Base-by-base conservation (phyloP, 805 yeast genomes). In the Ogataea angusta region DNA sequence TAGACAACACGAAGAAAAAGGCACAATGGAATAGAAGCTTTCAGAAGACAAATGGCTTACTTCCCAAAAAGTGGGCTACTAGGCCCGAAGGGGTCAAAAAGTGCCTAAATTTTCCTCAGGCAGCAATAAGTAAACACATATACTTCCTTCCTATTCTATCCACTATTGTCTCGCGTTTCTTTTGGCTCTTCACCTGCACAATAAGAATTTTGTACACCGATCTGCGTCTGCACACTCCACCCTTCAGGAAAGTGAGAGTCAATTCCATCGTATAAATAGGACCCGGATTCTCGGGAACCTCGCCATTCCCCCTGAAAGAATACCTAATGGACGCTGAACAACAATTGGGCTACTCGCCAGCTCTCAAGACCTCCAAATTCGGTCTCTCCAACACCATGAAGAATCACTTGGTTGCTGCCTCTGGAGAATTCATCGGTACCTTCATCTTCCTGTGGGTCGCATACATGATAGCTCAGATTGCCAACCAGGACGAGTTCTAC, bases 371-470 rank as follows among this genome's bases (percentile, higher is more conserved):
- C 28, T 52, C 62, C 46, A 59, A 61, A 40, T 56, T 48, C 24
- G 70, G 73, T 28, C 65, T 73, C 28, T 52, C 59, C 26, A 76
- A 72, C 51, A 54, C 70, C 12, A 16, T 68, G 26, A 72, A 78
- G 59, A 81, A 82, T 67, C 86, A 82, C 53, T 51, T 75, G 34
- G 69, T 83, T 53, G 90, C 88, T n/a, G 70, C 73, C 25, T 64
- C 76, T 44, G 93, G 89, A 62, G 96, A 87, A 66, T 85, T 87
- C 63, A 74, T 79, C 54, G 96, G 96, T 54, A 87, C 96, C 26
- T 87, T 85, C 59, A 71, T 84, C 62, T 87, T 87, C 67, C 69
- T 88, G 49, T 83, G 88, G 83, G 72, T 80, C 46, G 95, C 95
- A 4, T 85, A 75, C 51, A 73, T 83, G 38, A 85, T 86, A 70